Base-by-base conservation (phyloP, 345 rosid species). In the Laguncularia racemosa region DNA sequence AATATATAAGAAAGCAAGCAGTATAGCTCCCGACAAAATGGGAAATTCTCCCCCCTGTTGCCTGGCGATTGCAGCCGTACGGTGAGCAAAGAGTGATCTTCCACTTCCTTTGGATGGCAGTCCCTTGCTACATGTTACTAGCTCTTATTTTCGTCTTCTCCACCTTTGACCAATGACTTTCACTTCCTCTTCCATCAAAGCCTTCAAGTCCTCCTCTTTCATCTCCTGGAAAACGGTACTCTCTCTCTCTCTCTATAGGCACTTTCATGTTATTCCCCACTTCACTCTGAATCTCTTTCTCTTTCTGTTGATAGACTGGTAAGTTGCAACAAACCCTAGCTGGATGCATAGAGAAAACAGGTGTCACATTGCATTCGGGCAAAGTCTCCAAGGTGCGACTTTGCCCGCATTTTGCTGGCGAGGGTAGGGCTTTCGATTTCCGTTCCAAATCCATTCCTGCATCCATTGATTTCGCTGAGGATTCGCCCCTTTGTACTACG, bases 401-500 rank as follows among this genome's bases (percentile, higher is more conserved):
- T 44, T 71, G 61, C 44, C 96, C 96, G 12, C 92, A 74, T 54
- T 46, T 53, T 44, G 91, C 91, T n/a, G 84, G 93, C 13, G 74
- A 69, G 63, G 96, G 95, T 15, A 79, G 98, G 59, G 69, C 45
- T 68, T 92, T 92, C 47, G 81, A 76, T 49, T 62, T 78, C 50
- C 72, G 58, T 0, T 81, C 90, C 9, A 71, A 58, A 44, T 64
- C 57, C 40, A 73, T 92, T 48, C 86, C 93, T 0, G 96, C 93
- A 18, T 84, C 85, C 28, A 76, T 92, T 20, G 81, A 73, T 45
- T 77, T 74, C 50, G 79, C 68, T 33, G 78, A 67, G 59, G 71
- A 78, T 1, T 84, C 98, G 38, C 76, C 82, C 43, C 78, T 92
- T 17, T 84, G 95, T 67, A 92, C 95, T 33, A 75, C 89, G 55